Conservation (phyloP, 1,139 yeast genomes). For the Blastobotrys proliferans region DNA sequence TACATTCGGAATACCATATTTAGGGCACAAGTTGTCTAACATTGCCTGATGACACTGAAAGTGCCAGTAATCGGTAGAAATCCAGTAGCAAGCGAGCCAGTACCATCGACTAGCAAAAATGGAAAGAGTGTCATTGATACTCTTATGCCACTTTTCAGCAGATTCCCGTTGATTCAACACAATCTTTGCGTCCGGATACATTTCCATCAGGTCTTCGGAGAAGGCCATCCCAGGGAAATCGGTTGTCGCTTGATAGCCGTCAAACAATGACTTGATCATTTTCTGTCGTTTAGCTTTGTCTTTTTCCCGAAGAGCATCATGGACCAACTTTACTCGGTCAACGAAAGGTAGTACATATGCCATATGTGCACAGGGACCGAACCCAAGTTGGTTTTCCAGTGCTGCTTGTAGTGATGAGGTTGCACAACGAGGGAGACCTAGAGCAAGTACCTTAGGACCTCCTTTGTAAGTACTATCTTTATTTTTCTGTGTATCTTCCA, state of each 20-base stretch:
- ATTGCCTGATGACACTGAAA: neutral
- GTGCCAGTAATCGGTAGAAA: constrained; percentile 1
- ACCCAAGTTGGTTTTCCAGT: neutral
- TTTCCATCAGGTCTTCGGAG: neutral
- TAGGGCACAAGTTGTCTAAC: neutral
- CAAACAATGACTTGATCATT: neutral
- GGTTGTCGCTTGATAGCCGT: neutral
- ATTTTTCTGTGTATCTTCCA: neutral
- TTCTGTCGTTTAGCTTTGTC: neutral
- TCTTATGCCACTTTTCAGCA: neutral
- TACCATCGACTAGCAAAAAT: neutral
- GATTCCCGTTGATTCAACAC: neutral
- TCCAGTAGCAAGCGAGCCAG: neutral
- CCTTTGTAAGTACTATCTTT: neutral
- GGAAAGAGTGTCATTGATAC: neutral
- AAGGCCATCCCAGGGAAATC: neutral
- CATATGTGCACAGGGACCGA: neutral
- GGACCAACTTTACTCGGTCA: neutral
- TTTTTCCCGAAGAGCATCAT: neutral
- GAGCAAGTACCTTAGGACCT: neutral
- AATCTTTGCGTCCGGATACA: constrained; percentile 1
- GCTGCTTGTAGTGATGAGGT: neutral
- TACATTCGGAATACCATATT: neutral
- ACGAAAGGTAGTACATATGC: neutral
- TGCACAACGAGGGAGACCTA: constrained; percentile 1